phyloP scores from a whole-genome alignment of 495 filamentous ascomycete genomes.

The Neurospora africana region DNA sequence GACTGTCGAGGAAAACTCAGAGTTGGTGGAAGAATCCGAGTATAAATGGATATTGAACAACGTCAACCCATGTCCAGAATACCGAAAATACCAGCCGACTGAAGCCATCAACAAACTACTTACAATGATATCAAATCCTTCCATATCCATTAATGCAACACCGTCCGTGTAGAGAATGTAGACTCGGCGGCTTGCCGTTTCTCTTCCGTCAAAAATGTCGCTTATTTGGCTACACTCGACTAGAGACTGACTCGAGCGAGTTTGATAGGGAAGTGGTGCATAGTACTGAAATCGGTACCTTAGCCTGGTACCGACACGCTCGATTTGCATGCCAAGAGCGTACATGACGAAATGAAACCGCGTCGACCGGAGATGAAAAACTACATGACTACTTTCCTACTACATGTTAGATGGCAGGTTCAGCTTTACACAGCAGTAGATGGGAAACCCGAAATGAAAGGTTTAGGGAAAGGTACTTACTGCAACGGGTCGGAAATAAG shows the following conservation, averaged over 20 bases:
- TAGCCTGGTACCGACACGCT: background rate
- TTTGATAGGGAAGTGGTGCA: background rate
- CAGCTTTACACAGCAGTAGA: background rate
- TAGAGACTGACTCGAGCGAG: background rate
- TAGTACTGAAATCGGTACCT: background rate
- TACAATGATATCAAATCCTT: background rate
- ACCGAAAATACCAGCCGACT: background rate
- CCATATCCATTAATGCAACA: background rate
- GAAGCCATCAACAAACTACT: background rate
- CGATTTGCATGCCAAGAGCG: background rate
- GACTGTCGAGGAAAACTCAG: background rate
- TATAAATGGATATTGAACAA: background rate
- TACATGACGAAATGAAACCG: background rate
- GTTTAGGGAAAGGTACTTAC: background rate
- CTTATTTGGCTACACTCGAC: background rate
- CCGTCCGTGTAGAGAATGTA: background rate
- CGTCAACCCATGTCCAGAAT: background rate
- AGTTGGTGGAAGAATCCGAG: background rate
- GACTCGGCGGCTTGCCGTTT: background rate
- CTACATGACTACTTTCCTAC: background rate
- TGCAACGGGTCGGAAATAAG: background rate
- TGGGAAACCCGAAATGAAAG: background rate
- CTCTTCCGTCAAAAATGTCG: background rate
- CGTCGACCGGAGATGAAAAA: background rate
- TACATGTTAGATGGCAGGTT: background rate